Conservation (phyloP, 257 asterid species). For the Solanum rostratum region DNA sequence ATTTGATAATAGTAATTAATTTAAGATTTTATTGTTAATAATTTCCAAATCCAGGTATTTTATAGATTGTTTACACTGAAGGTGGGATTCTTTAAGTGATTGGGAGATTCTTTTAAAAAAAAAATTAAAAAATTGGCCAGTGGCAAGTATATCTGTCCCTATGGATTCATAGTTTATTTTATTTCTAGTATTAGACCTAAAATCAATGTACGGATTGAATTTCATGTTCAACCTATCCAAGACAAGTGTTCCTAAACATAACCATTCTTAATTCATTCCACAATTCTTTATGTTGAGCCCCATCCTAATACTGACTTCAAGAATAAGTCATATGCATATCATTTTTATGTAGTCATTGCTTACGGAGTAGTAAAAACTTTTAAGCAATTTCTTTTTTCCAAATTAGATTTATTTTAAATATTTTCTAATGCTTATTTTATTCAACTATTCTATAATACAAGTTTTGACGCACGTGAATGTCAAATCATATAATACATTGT, state of each 20-base stretch:
- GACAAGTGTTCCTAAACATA: constrained; percentile 5
- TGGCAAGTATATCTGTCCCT: constrained; percentile 12
- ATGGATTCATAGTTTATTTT: not conserved
- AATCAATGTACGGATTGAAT: not conserved
- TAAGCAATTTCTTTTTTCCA: not conserved
- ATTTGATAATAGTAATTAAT: constrained; percentile 13
- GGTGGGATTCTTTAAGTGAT: constrained; percentile 17
- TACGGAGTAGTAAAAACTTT: not conserved
- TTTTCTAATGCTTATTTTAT: too few species aligned
- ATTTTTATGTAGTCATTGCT: not conserved
- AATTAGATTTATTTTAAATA: not conserved
- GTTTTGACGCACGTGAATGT: too few species aligned
- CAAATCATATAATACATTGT: too few species aligned
- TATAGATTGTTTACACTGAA: not conserved
- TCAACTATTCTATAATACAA: too few species aligned
- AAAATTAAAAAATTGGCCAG: not conserved
- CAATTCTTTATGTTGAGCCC: not conserved
- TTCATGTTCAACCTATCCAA: not conserved
- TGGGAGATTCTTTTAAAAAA: constrained; percentile 16
- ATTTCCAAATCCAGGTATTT: constrained; percentile 4
- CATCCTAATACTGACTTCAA: not conserved
- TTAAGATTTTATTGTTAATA: not conserved
- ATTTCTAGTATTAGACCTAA: not conserved
- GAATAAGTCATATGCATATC: not conserved
- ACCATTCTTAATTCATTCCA: not conserved